Base-by-base conservation (phyloP, 371 early-diverging fungal genomes). In the Rhizopus arrhizus region DNA sequence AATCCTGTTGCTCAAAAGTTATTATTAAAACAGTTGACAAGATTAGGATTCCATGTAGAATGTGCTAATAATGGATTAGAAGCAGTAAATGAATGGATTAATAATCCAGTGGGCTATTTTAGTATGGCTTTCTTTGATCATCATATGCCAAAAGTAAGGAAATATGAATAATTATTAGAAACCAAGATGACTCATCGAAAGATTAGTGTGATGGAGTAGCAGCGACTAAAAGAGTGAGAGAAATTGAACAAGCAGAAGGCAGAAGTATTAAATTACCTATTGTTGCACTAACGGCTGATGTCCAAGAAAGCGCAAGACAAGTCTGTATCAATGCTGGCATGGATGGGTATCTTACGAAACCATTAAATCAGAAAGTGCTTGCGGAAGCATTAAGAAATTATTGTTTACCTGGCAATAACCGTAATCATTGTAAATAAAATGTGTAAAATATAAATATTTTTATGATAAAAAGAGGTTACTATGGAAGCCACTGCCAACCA, bases 271-370 rank as follows among this genome's bases (percentile, higher is more conserved):
- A 52, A 15, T 58, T 78, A 15, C 73, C 79, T 3, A 73, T 77
- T 42, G 69, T 74, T 32, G 74, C 70, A 1, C 54, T 73, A 47
- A 72, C 78, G 38, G 82, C 82, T 5, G 82, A 82, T 65, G 80
- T 82, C 3, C 82, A 82, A 59, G 69, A 65, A 11, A 59, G 74
- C 5, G 80, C 82, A 15, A 80, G 71, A 40, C 73, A 77, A 56
- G 65, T 72, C 12, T 82, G 82, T 50, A 68, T 79, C 51, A 62
- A 66, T 50, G 83, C 78, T 12, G 82, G 80, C 47, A 78, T 78
- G 77, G 72, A 80, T 46, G 80, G 72, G 0, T 75, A 75, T 16
- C 58, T 77, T 32, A 77, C 77, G 3, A 77, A 77, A 50, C 77
- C 77, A 16, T 53, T 77, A 16, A 77, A 77, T 45, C 71, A 72